Evolutionary conservation across 768 basidiomycete species (phyloP).

Genomic region (Phanerochaete sordida): DNA sequence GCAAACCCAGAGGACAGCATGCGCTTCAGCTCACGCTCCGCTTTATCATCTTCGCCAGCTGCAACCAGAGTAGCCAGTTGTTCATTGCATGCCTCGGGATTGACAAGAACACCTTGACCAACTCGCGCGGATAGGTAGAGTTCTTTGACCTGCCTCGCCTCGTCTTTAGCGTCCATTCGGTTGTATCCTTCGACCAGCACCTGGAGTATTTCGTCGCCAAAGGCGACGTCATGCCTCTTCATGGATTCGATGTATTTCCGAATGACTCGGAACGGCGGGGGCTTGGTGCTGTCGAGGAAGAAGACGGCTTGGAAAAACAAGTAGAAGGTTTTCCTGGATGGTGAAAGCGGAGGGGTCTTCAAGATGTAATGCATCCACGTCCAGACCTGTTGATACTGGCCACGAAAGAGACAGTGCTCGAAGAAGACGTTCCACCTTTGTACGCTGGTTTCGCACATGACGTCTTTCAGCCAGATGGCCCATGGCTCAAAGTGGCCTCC

Average conservation of each 20-base stretch:
- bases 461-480: conserved; percentile 51
- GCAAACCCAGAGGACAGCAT: not conserved
- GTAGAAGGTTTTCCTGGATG: not conserved
- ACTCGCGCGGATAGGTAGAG: too few relatives aligned
- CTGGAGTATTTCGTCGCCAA: not conserved
- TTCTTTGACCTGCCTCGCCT: not conserved
- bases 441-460: conserved; percentile 45
- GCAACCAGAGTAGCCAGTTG: not conserved
- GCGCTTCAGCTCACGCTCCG: not conserved
- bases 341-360: not conserved
- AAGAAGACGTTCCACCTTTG: conserved; percentile 57
- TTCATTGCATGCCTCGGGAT: not conserved
- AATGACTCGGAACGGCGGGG: not conserved
- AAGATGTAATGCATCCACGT: not conserved
- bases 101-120: too few relatives aligned
- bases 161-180: not conserved
- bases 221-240: not conserved
- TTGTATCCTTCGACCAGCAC: not conserved
- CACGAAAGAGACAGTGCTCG: conserved; percentile 29
- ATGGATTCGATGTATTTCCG: not conserved
- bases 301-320: not conserved
- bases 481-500: conserved; percentile 33
- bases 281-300: not conserved
- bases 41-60: not conserved
- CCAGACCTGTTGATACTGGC: not conserved